Conservation (phyloP, 139 green algal genomes). For the Micromonas commoda region DNA sequence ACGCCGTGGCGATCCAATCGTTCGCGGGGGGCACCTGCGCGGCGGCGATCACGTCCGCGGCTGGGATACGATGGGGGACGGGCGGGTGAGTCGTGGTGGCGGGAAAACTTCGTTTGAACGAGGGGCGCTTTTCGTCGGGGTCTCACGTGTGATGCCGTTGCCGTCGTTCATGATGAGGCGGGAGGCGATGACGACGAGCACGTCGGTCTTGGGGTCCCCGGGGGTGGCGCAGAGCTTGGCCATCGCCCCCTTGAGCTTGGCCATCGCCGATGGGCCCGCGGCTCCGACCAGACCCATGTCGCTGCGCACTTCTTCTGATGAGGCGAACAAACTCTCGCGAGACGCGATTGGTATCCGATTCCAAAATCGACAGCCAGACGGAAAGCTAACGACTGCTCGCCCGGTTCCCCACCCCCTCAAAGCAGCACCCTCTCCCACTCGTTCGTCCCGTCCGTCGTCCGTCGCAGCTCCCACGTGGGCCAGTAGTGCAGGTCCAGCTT, state of each 20-base stretch:
- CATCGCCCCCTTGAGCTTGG: background rate
- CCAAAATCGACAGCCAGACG: no score
- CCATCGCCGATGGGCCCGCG: background rate
- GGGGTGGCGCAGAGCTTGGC: background rate
- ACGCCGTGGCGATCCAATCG: background rate
- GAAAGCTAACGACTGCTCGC: no score
- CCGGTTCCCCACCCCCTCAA: no score
- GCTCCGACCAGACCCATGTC: no score
- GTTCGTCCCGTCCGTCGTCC: background rate
- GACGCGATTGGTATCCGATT: no score
- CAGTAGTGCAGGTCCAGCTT: constrained; percentile 78
- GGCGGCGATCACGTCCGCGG: background rate
- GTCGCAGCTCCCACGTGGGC: constrained; percentile 56
- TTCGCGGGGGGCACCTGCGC: background rate
- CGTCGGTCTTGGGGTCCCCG: background rate
- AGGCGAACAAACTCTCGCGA: no score
- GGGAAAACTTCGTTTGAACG: no score
- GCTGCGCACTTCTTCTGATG: no score
- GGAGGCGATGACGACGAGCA: background rate
- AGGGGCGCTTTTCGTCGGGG: no score
- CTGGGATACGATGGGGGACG: no score
- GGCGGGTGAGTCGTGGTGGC: no score
- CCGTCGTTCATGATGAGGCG: background rate
- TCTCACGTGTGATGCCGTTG: background rate
- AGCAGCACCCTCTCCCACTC: background rate